Evolutionary conservation across 495 filamentous ascomycete genomes (phyloP).

Genomic region (Cercophora newfieldiana): DNA sequence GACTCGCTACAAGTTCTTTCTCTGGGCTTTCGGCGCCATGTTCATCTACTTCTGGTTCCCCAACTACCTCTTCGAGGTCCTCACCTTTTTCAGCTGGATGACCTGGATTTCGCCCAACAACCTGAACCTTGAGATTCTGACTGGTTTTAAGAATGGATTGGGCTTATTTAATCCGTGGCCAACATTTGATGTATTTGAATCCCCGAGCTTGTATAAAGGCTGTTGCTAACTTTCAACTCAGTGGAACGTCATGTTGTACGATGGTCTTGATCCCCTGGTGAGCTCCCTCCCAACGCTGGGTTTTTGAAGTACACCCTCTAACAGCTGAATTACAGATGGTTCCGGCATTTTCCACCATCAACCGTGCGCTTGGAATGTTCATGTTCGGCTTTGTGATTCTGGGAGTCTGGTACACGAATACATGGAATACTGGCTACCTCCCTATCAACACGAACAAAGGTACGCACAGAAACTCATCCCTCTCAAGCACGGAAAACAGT

Average conservation of each 20-base stretch:
- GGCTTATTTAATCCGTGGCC: slow-evolving; percentile 30
- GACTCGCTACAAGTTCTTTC: slow-evolving; percentile 40
- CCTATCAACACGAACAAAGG: slow-evolving; percentile 40
- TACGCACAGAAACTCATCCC: too few species aligned
- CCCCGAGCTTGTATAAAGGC: too few species aligned
- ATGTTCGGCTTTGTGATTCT: slow-evolving; percentile 33
- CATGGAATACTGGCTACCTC: slow-evolving; percentile 41
- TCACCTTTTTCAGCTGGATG: slow-evolving; percentile 46
- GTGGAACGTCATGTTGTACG: slow-evolving; percentile 42
- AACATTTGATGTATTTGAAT: slow-evolving; percentile 45
- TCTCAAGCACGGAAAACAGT: too few species aligned
- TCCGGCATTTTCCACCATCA: slow-evolving; percentile 46
- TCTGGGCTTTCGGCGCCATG: slow-evolving; percentile 37
- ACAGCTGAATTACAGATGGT: slow-evolving; percentile 29
- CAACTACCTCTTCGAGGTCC: slow-evolving; percentile 41
- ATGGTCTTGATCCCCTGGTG: slow-evolving; percentile 34
- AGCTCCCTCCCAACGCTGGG: background rate
- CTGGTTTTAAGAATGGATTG: slow-evolving; percentile 35
- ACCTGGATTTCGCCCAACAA: slow-evolving; percentile 46
- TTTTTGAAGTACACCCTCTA: background rate
- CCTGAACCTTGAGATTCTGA: slow-evolving; percentile 30
- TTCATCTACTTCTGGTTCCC: slow-evolving; percentile 50
- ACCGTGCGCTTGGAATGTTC: slow-evolving; percentile 38
- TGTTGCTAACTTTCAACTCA: too few species aligned
- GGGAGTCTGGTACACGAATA: slow-evolving; percentile 41